phyloP scores from a whole-genome alignment of 208 protist genomes.

The Crithidia brevicula region DNA sequence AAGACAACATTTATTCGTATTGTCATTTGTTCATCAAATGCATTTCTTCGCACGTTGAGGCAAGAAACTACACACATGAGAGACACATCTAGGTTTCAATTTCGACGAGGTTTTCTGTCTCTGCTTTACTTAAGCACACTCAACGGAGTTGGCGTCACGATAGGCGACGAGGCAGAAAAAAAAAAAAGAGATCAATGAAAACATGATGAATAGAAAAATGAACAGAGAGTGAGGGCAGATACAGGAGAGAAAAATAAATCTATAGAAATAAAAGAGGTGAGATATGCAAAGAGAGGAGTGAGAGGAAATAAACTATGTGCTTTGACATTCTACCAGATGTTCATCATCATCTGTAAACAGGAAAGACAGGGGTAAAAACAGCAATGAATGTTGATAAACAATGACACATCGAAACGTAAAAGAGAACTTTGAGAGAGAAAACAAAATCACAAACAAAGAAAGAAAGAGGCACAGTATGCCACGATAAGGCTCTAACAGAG shows the following conservation, averaged over 20 bases:
- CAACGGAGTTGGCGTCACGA: too few species aligned
- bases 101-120: too few species aligned
- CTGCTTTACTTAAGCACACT: too few species aligned
- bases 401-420: neutral
- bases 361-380: slow-evolving; percentile 17
- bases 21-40: too few species aligned
- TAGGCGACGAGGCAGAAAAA: neutral
- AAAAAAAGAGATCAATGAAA: neutral
- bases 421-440: slow-evolving; percentile 18
- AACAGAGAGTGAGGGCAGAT: neutral
- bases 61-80: too few species aligned
- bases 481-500: too few species aligned
- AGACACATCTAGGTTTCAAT: too few species aligned
- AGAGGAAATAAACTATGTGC: neutral
- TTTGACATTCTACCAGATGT: too few species aligned
- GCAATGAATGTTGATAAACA: neutral
- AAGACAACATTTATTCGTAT: too few species aligned
- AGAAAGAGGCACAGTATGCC: slow-evolving; percentile 21
- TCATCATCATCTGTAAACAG: too few species aligned
- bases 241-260: neutral
- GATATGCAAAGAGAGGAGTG: slow-evolving; percentile 19
- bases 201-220: too few species aligned
- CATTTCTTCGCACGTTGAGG: too few species aligned
- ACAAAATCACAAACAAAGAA: slow-evolving; percentile 18
- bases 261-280: slow-evolving; percentile 13